Base-by-base conservation (phyloP, 768 basidiomycete species). In the Lactarius sp. region DNA sequence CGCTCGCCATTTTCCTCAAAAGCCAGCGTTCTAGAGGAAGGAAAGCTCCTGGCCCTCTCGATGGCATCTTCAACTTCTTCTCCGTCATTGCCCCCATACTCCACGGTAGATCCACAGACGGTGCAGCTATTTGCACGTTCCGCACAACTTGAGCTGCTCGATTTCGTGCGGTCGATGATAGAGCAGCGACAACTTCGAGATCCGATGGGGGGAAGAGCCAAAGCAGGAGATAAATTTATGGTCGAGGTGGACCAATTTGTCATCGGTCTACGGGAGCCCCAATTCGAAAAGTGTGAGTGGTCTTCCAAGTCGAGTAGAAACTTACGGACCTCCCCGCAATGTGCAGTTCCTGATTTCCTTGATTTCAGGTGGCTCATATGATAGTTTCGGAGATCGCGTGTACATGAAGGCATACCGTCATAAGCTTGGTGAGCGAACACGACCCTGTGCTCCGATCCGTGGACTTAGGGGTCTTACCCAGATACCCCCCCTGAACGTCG, bases 221-320 rank as follows among this genome's bases (percentile, higher is more conserved):
- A 33, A 42, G 53, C 63, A 42, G 63, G 63, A 33, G 63, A 64
- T 27, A 64, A 64, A 18, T 64, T 64, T 41, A 64, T 64, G 63
- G 63, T 64, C 16, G 63, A 64, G 52, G 63, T 64, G 7, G 63
- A 64, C 59, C 63, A 64, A 64, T 64, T 64, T 64, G 63, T 64
- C 53, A 64, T 64, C 14, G 63, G 63, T n/a, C 47, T 64, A 3
- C 63, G 63, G 13, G 63, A 64, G 27, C 63, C 63, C 58, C 63
- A 64, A 44, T 64, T 64, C 59, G 63, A 64, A 53, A 64, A 64
- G 27, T 64, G 63, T 64, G 22, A 34, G 63, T 60, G 46, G 47
- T 59, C 44, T 34, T 64, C 62, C 14, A 59, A 59, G 18, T 7
- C 20, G 52, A 53, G 57, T 36, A 44, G 62, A 59, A 49, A 18